Evolutionary conservation across 2,329 filamentous ascomycete genomes (phyloP), one percentile per base, ranked within the genome.

Genomic region (Coccinonectria pachysandricola): DNA sequence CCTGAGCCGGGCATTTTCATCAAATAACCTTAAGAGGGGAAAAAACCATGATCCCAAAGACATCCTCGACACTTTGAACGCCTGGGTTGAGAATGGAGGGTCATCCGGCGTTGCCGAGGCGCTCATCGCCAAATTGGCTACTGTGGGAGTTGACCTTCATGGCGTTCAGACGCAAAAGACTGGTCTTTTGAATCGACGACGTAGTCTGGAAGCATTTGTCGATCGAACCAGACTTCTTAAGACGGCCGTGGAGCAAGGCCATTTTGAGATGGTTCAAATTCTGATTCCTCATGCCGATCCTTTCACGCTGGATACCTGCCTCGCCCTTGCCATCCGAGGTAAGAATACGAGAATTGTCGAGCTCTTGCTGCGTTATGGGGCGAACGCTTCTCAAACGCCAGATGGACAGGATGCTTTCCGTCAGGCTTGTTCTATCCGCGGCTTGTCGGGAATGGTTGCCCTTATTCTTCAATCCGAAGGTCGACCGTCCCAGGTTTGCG

Each of bases 81-180:
- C 53, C 21, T 67, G 69, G 40, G 56, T 74, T 30, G 48, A 54
- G 18, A 64, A 60, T 23, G 50, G 49, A 10, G 68, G 68, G 8
- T 60, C 65, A 1, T 59, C 69, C 0, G 69, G 64, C 7, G 62
- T 74, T 4, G 69, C 66, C n/a, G 65, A 73, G 40, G 65, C 64
- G 1, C 54, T 75, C 13, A 60, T 74, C 15, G 52, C 48, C 4
- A 68, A 65, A 45, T 49, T 75, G 17, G 53, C 57, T 18, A 47
- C 54, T 2, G 60, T 56, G 2, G 70, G 70, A 9, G 62, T 68
- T 4, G 64, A 71, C 26, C 43, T 73, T 9, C 64, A 67, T 27
- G 56, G 65, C 9, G 52, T 48, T 21, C 54, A 60, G 27, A 68
- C 64, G 40, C 61, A 57, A 30, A 67, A 64, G 27, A 56, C 59